These are phyloP conservation scores for Lithocarpus polystachyus DNA, from an alignment of 306 rosid genomes.

Conservation along the genomic window DNA sequence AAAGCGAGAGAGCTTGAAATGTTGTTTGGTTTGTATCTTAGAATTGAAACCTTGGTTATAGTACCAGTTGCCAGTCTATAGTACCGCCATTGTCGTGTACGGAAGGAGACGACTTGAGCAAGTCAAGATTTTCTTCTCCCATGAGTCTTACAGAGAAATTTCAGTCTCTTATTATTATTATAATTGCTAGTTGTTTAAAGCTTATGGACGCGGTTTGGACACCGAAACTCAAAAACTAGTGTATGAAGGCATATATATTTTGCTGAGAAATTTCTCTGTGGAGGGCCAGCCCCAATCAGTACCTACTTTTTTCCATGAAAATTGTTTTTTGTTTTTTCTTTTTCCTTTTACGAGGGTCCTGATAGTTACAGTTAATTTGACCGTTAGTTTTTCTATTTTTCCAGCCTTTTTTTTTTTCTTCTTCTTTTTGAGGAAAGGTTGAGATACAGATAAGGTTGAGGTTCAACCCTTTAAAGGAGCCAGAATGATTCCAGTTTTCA, in stretches of 20 bases:
- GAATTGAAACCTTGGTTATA: not conserved
- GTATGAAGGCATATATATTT: not conserved
- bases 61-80: not conserved
- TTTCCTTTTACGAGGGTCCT: not conserved
- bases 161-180: not conserved
- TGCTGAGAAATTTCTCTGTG: not conserved
- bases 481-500: no score
- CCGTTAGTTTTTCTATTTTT: not conserved
- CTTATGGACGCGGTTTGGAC: constrained; percentile 4
- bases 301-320: not conserved
- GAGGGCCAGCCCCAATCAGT: not conserved
- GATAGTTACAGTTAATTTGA: not conserved
- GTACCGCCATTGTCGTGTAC: not conserved
- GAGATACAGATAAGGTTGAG: no score
- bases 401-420: not conserved
- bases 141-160: not conserved
- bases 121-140: constrained; percentile 19
- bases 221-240: no score
- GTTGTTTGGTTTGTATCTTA: not conserved
- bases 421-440: not conserved
- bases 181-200: no score
- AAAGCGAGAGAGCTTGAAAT: not conserved
- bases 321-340: not conserved
- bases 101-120: constrained; percentile 22
- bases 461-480: no score